These are phyloP conservation scores for Naganishia sp. DNA, from an alignment of 1,284 basidiomycete genomes.

Conservation along the genomic window DNA sequence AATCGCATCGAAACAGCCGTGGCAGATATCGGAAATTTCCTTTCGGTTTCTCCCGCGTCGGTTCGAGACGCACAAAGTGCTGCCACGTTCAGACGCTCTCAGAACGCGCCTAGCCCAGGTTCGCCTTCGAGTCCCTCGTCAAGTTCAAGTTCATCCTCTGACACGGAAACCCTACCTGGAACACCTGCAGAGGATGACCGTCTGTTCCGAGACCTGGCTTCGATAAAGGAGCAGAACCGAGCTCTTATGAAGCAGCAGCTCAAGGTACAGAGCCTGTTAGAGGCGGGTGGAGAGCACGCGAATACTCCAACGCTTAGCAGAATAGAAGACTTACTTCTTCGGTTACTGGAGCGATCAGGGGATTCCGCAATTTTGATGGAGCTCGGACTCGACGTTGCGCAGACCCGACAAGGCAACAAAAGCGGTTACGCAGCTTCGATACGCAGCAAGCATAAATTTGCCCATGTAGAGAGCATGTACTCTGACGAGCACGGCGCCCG, in stretches of 20 bases:
- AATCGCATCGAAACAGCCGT: constrained; percentile 51
- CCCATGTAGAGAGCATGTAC: background rate
- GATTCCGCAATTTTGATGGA: constrained; percentile 32
- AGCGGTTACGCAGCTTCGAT: background rate
- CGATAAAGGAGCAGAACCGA: constrained; percentile 22
- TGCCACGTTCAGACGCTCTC: background rate
- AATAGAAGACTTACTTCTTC: constrained; percentile 46
- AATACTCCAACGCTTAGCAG: constrained; percentile 34
- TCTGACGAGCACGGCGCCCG: constrained; percentile 40
- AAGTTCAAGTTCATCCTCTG: constrained; percentile 33
- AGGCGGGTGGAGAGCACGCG: background rate
- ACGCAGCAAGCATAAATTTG: background rate
- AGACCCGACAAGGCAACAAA: background rate
- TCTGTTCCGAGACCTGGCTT: constrained; percentile 12
- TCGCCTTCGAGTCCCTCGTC: constrained; percentile 37
- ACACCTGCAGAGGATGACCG: constrained; percentile 13
- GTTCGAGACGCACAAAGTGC: constrained; percentile 15
- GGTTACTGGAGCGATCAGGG: constrained; percentile 38
- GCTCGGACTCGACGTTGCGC: background rate
- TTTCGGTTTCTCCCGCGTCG: constrained; percentile 17
- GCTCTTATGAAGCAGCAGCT: constrained; percentile 27
- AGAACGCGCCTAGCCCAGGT: background rate
- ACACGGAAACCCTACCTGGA: constrained; percentile 14
- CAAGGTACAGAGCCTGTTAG: constrained; percentile 16
- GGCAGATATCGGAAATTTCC: constrained; percentile 37